phyloP scores from a whole-genome alignment of 495 filamentous ascomycete genomes.

The Friedmanniomyces endolithicus region DNA sequence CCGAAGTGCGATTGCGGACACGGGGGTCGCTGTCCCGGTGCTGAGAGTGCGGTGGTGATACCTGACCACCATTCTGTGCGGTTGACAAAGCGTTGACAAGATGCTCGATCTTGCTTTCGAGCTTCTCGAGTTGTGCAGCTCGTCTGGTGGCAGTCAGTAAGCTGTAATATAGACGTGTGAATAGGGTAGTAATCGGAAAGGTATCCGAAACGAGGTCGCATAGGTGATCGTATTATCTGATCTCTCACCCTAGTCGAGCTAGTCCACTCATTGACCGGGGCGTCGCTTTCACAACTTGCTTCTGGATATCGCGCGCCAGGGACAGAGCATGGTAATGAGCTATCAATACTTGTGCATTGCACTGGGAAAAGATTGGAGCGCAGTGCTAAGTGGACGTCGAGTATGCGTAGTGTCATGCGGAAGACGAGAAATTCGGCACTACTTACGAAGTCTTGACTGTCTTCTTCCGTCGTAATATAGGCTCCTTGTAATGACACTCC shows the following conservation, averaged over 20 bases:
- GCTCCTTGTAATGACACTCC: slow-evolving; percentile 13
- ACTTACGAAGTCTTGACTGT: slow-evolving; percentile 17
- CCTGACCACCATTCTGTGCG: slow-evolving; percentile 8
- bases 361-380: too few species aligned
- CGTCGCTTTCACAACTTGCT: too few species aligned
- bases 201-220: too few species aligned
- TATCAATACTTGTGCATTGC: too few species aligned
- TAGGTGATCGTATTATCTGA: not conserved
- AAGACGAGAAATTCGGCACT: too few species aligned
- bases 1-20: not conserved
- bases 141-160: slow-evolving; percentile 2
- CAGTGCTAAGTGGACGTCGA: too few species aligned
- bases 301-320: too few species aligned
- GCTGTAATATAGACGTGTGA: not conserved
- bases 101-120: slow-evolving; percentile 42
- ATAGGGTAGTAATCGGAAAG: too few species aligned
- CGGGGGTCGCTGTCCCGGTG: not conserved
- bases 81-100: slow-evolving; percentile 37
- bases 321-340: too few species aligned
- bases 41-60: slow-evolving; percentile 19
- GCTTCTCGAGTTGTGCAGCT: slow-evolving; percentile 24
- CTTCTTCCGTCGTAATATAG: slow-evolving; percentile 8
- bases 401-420: too few species aligned
- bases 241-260: not conserved
- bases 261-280: too few species aligned